Evolutionary conservation across 805 yeast species (phyloP).

Genomic region (Zygoascus bituminiphila): DNA sequence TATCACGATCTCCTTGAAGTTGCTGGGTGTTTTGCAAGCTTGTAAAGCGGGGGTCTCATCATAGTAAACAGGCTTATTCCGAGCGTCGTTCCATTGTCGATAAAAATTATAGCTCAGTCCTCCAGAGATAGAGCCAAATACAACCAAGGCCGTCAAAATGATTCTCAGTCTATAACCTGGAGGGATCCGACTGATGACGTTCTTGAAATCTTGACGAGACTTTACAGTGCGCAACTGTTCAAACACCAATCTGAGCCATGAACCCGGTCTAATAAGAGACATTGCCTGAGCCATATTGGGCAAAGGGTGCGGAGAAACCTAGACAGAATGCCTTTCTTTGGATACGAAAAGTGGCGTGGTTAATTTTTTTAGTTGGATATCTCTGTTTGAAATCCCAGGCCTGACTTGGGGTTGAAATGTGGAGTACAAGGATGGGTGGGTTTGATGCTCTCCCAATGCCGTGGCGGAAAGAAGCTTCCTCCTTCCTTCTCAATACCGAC

Average conservation of each 20-base stretch:
- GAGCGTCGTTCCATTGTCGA: background rate
- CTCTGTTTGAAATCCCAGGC: too few species aligned
- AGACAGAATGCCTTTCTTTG: too few species aligned
- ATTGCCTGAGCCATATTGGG: background rate
- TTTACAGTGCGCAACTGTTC: background rate
- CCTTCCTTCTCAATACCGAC: too few species aligned
- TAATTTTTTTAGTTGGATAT: too few species aligned
- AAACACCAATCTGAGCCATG: background rate
- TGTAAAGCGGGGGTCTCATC: background rate
- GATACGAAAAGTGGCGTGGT: too few species aligned
- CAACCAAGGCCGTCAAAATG: background rate
- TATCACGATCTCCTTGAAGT: constrained; percentile 20
- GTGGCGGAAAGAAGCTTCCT: too few species aligned
- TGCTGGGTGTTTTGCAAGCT: background rate
- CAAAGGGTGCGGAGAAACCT: too few species aligned
- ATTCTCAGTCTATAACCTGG: background rate
- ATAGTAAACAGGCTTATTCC: background rate
- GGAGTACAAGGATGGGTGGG: too few species aligned
- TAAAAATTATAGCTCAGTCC: background rate
- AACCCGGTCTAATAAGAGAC: background rate
- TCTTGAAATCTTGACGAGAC: background rate
- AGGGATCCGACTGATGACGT: background rate
- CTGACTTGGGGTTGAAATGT: too few species aligned
- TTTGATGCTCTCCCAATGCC: too few species aligned
- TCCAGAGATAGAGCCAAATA: background rate